Base-by-base conservation (phyloP, 768 basidiomycete genomes). In the Boletus vinaceobasis region DNA sequence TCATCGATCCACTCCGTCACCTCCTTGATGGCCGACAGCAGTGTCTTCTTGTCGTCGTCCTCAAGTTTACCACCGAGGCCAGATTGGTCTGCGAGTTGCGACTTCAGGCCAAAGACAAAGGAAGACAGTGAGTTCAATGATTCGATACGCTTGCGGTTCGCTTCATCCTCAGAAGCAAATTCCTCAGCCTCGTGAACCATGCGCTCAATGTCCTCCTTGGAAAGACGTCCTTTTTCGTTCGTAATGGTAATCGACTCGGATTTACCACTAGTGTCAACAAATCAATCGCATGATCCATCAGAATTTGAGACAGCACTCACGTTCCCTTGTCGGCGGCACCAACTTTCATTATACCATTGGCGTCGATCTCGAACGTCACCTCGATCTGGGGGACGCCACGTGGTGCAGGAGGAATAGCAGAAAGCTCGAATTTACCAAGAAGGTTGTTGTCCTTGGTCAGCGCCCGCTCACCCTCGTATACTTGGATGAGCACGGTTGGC, bases 361-460 rank as follows among this genome's bases (percentile, higher is more conserved):
- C 89, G 62, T 94, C 93, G 66, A 96, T 89, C 75, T 96, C 93
- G 69, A 98, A 98, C 15, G 89, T 87, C 48, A 98, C 95, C 74
- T 98, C 95, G 51, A 98, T 95, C 61, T 98, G 96, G 67, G 96
- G 96, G 48, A 94, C 91, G 70, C 95, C 95, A 59, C 95, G 92
- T 61, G 95, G 95, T 2, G 95, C 90, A 38, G 96, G 93, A 32
- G 96, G 94, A 57, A 98, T 97, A 55, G 90, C 70, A 43, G 84
- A 88, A 37, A 98, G 85, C 74, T 97, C 94, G 72, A 97, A 98
- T 73, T 94, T 94, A 76, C 96, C 95, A 63, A 98, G 88, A 47
- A 88, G 86, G 78, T 97, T 96, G 84, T 97, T 98, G 77, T 98
- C 96, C 85, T 96, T 96, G 61, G 96, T 98, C 66, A 97, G 77